Evolutionary conservation across 2,329 filamentous ascomycete species (phyloP).

Genomic region (Curvularia hawaiiensis): DNA sequence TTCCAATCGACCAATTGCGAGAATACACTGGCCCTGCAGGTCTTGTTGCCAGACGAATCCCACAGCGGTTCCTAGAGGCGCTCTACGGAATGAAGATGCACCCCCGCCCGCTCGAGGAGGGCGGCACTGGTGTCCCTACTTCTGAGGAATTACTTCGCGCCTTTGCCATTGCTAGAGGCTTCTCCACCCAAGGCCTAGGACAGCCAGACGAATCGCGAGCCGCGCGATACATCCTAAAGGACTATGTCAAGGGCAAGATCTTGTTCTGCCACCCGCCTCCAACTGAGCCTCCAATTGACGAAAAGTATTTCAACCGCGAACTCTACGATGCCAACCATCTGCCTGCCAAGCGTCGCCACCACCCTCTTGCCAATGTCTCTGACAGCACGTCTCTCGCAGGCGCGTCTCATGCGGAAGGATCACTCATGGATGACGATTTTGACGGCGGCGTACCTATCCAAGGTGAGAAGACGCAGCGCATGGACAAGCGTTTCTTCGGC

Average conservation of each 20-base stretch:
- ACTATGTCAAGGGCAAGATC: constrained; percentile 96
- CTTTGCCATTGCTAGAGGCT: constrained; percentile 88
- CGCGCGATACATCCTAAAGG: constrained; percentile 87
- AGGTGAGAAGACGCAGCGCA: constrained; percentile 73
- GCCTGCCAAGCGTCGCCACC: constrained; percentile 77
- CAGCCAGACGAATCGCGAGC: constrained; percentile 94
- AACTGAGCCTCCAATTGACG: constrained; percentile 66
- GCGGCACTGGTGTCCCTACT: constrained; percentile 85
- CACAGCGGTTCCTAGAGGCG: constrained; percentile 85
- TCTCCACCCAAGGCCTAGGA: constrained; percentile 85
- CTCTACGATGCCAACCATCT: constrained; percentile 85
- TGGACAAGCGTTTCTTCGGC: constrained; percentile 92
- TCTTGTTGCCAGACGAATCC: constrained; percentile 83
- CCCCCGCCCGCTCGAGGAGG: constrained; percentile 83
- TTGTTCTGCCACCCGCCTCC: constrained; percentile 91
- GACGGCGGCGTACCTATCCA: constrained; percentile 52
- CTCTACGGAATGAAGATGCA: constrained; percentile 91
- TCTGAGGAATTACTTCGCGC: constrained; percentile 83
- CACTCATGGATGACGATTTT: constrained; percentile 52
- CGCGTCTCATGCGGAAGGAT: constrained; percentile 41
- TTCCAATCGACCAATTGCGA: constrained; percentile 94
- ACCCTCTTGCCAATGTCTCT: constrained; percentile 58
- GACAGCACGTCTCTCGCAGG: constrained; percentile 41
- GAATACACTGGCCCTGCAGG: constrained; percentile 88
- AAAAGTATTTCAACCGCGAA: constrained; percentile 81